A percentile compares a stretch with the other conserved stretches of the same genome.
Conservation (phyloP, 495 filamentous ascomycete genomes). For the Podospora didyma region DNA sequence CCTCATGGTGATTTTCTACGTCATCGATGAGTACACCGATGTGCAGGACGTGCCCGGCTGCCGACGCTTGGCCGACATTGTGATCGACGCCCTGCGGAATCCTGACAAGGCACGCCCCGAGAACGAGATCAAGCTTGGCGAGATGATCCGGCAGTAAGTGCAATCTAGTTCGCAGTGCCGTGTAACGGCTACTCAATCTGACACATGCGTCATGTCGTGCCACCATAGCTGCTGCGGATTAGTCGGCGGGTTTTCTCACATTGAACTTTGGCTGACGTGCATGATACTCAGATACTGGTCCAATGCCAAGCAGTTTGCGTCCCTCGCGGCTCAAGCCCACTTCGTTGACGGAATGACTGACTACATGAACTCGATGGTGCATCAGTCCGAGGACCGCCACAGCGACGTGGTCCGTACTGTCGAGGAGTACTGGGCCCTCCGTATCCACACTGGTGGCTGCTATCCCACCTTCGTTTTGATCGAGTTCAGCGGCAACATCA, state of each 20-base stretch:
- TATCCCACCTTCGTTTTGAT: background rate
- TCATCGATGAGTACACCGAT: constrained; percentile 11
- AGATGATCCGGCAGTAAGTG: constrained; percentile 9
- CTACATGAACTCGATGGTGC: constrained; percentile 1
- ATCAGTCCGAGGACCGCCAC: background rate
- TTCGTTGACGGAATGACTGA: constrained; percentile 7
- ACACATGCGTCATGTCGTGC: too few species aligned
- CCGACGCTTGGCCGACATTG: background rate
- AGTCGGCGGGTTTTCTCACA: too few species aligned
- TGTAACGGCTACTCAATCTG: too few species aligned
- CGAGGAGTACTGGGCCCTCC: constrained; percentile 3
- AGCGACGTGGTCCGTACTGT: background rate
- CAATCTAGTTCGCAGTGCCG: background rate
- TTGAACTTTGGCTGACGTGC: background rate
- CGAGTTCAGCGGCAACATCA: constrained; percentile 1
- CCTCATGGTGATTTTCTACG: constrained; percentile 10
- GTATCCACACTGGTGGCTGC: background rate
- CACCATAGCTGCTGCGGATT: background rate
- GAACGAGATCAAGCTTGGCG: constrained; percentile 2
- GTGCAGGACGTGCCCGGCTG: background rate
- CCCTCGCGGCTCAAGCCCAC: constrained; percentile 2
- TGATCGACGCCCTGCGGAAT: constrained; percentile 10
- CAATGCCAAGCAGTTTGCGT: background rate
- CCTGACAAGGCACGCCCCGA: constrained; percentile 7
- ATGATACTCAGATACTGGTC: background rate